Percentiles rank a stretch among this genome's conserved stretches.
Evolutionary conservation across 805 yeast genomes (phyloP).

Genomic region (Candida namnaoensis): DNA sequence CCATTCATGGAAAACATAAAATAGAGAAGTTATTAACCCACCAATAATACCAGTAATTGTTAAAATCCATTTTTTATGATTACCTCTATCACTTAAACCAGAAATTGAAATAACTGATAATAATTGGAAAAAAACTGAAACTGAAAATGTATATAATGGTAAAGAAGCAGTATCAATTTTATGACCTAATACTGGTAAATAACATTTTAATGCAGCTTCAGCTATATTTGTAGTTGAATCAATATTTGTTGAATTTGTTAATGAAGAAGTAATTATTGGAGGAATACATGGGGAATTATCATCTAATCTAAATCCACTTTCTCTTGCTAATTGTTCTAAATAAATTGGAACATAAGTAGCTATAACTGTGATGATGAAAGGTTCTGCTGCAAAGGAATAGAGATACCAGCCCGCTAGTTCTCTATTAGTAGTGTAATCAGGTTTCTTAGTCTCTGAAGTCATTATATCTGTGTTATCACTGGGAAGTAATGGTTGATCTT

Average conservation of each 20-base stretch:
- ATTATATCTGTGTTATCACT: background rate
- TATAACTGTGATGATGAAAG: slow-evolving; percentile 71
- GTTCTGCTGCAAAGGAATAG: slow-evolving; percentile 71
- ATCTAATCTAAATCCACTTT: slow-evolving; percentile 53
- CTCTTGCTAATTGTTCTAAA: slow-evolving; percentile 63
- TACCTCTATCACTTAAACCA: slow-evolving; percentile 62
- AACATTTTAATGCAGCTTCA: slow-evolving; percentile 27
- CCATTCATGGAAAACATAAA: background rate
- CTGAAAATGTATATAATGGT: slow-evolving; percentile 66
- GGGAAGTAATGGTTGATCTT: too few relatives aligned
- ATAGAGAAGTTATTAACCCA: slow-evolving; percentile 19
- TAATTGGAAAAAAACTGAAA: slow-evolving; percentile 67
- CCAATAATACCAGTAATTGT: slow-evolving; percentile 54
- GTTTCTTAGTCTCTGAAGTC: background rate
- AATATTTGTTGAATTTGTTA: slow-evolving; percentile 21
- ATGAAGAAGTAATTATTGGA: slow-evolving; percentile 23
- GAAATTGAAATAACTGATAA: slow-evolving; percentile 62
- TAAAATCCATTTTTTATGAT: slow-evolving; percentile 47
- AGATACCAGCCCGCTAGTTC: slow-evolving; percentile 63
- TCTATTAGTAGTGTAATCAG: slow-evolving; percentile 23
- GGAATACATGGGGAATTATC: slow-evolving; percentile 52
- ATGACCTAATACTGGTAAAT: slow-evolving; percentile 31
- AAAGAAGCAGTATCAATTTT: slow-evolving; percentile 67
- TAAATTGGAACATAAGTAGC: slow-evolving; percentile 71
- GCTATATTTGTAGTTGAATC: background rate